Conservation (phyloP, 106 monocot species). For the Apostasia ramifera region DNA sequence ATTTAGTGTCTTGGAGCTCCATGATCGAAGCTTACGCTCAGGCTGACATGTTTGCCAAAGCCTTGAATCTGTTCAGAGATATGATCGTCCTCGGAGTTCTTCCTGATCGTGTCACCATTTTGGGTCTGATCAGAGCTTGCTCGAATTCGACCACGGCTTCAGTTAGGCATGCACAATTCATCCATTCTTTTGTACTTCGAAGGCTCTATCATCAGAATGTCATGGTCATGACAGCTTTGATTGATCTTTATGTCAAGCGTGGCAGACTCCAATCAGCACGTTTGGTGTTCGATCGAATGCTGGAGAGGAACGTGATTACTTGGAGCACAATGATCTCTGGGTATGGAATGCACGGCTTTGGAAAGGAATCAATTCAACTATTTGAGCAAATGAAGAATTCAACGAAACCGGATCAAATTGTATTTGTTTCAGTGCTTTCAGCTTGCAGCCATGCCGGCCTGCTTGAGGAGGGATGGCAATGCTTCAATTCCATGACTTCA, state of each 20-base stretch:
- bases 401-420: constrained; percentile 18
- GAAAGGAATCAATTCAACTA: constrained; percentile 19
- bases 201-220: constrained; percentile 11
- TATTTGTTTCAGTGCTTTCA: constrained; percentile 30
- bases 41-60: constrained; percentile 22
- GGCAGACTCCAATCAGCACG: constrained; percentile 15
- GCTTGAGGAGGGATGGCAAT: constrained; percentile 23
- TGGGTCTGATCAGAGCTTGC: constrained; percentile 15
- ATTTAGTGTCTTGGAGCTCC: constrained; percentile 45
- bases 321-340: constrained; percentile 40
- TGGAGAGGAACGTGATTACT: constrained; percentile 18
- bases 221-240: constrained; percentile 18
- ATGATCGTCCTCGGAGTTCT: constrained; percentile 22
- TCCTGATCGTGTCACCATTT: constrained; percentile 10
- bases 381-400: constrained; percentile 15
- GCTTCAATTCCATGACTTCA: constrained; percentile 16
- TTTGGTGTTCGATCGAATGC: constrained; percentile 20
- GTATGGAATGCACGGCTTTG: constrained; percentile 33
- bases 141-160: constrained; percentile 15
- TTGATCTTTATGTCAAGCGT: constrained; percentile 26
- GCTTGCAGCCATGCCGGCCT: constrained; percentile 32
- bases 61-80: constrained; percentile 26
- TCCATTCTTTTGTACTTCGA: constrained; percentile 19
- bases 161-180: constrained; percentile 14
- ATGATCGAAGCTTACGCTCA: constrained; percentile 47